A percentile compares a stretch with the other conserved stretches of the same genome.
These are phyloP conservation scores for Pythium apleroticum DNA, from an alignment of 352 stramenopile species.

Conservation along the genomic window DNA sequence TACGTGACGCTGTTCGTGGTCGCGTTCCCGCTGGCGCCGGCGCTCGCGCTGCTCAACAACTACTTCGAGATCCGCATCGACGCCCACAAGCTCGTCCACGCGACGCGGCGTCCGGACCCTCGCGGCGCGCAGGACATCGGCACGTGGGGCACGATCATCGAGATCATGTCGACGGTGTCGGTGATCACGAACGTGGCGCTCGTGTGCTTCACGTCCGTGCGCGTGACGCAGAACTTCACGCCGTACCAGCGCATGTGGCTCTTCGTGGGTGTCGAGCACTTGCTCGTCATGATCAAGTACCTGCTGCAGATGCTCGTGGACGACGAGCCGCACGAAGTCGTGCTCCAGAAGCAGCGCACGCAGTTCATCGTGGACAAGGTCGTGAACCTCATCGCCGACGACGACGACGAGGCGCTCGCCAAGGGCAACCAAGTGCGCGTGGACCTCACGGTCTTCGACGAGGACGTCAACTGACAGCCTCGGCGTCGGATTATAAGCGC, in stretches of 20 bases:
- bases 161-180: constrained; percentile 85
- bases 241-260: constrained; percentile 52
- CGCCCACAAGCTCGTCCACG: constrained; percentile 80
- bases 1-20: constrained; percentile 95
- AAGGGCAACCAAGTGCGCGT: constrained; percentile 82
- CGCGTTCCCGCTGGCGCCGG: constrained; percentile 89
- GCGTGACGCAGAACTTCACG: constrained; percentile 46
- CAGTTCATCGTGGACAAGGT: constrained; percentile 78
- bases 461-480: constrained; percentile 62
- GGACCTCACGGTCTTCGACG: constrained; percentile 77
- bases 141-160: constrained; percentile 91
- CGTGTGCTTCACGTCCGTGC: constrained; percentile 89
- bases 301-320: constrained; percentile 65
- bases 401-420: constrained; percentile 59
- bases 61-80: constrained; percentile 92
- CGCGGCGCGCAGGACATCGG: constrained; percentile 86
- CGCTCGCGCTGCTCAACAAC: constrained; percentile 90
- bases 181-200: constrained; percentile 94
- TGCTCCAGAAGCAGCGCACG: constrained; percentile 67
- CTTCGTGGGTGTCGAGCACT: constrained; percentile 70
- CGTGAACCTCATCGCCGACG: constrained; percentile 69
- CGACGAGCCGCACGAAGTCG: constrained; percentile 65
- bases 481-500: constrained; percentile 6
- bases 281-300: constrained; percentile 68
- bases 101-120: constrained; percentile 72